phyloP scores from a whole-genome alignment of 129 eudicot genomes.

The Smallanthus sonchifolius region DNA sequence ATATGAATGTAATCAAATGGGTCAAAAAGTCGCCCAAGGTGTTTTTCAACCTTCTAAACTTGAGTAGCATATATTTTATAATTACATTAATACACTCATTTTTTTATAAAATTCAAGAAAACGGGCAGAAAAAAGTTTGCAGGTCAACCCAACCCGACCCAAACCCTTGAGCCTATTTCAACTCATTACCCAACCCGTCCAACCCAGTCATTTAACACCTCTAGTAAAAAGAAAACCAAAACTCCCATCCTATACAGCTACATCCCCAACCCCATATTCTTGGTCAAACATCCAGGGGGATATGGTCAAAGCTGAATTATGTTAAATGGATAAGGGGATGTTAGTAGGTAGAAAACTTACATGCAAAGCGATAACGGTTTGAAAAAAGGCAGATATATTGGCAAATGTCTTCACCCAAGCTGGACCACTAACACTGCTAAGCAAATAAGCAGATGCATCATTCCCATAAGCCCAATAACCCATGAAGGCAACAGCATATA shows the following conservation, averaged over 20 bases:
- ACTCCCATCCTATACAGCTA: not conserved
- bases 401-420: constrained; percentile 72
- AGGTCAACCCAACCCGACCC: not conserved
- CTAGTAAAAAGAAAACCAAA: not conserved
- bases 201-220: not conserved
- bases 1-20: not conserved
- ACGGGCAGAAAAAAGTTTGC: not conserved
- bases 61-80: not conserved
- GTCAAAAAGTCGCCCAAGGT: not conserved
- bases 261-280: not conserved
- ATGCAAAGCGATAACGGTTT: constrained; percentile 82
- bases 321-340: not conserved
- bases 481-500: constrained; percentile 64
- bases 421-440: constrained; percentile 70
- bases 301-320: not conserved
- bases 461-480: constrained; percentile 98
- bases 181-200: not conserved
- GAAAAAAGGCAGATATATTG: constrained; percentile 67
- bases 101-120: not conserved
- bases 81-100: not conserved
- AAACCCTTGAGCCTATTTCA: not conserved
- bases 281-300: not conserved
- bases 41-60: not conserved
- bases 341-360: constrained; percentile 36
- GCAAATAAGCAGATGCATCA: constrained; percentile 56